These are phyloP conservation scores for Saccharomycopsis oosterbeekiorum DNA, from an alignment of 805 yeast genomes.

Conservation along the genomic window DNA sequence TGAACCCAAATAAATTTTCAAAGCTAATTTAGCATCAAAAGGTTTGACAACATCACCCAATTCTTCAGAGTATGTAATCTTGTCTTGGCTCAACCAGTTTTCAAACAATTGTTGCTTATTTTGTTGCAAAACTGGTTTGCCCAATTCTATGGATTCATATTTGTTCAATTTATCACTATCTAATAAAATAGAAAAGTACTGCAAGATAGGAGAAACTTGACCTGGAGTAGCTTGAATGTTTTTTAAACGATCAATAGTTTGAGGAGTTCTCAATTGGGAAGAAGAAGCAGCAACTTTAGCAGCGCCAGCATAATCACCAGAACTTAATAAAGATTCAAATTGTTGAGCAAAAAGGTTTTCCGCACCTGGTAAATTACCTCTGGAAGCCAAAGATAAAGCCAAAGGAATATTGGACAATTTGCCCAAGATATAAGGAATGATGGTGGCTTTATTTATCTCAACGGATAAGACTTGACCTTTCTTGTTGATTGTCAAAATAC, in stretches of 20 bases:
- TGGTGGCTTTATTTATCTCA: conserved; percentile 72
- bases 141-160: conserved; percentile 89
- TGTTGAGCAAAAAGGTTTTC: conserved; percentile 86
- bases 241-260: conserved; percentile 87
- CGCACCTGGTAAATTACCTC: conserved; percentile 97
- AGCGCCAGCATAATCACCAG: conserved; percentile 84
- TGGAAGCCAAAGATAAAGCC: conserved; percentile 81
- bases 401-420: conserved; percentile 78
- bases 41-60: conserved; percentile 94
- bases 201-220: conserved; percentile 85
- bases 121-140: conserved; percentile 91
- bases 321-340: conserved; percentile 72
- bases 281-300: conserved; percentile 97
- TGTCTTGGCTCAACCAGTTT: conserved; percentile 94
- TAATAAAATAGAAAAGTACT: conserved; percentile 81
- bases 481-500: conserved; percentile 89
- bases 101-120: conserved; percentile 89
- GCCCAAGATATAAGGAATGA: conserved; percentile 81
- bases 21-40: conserved; percentile 72
- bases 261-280: conserved; percentile 85
- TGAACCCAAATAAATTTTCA: conserved; percentile 65
- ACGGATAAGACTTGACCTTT: conserved; percentile 93
- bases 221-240: conserved; percentile 89
- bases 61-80: conserved; percentile 91
- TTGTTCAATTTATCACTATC: conserved; percentile 90